Evolutionary conservation across 768 basidiomycete genomes (phyloP), one percentile per base, ranked within the genome.

Genomic region (Brasilioporus rufonigricans): DNA sequence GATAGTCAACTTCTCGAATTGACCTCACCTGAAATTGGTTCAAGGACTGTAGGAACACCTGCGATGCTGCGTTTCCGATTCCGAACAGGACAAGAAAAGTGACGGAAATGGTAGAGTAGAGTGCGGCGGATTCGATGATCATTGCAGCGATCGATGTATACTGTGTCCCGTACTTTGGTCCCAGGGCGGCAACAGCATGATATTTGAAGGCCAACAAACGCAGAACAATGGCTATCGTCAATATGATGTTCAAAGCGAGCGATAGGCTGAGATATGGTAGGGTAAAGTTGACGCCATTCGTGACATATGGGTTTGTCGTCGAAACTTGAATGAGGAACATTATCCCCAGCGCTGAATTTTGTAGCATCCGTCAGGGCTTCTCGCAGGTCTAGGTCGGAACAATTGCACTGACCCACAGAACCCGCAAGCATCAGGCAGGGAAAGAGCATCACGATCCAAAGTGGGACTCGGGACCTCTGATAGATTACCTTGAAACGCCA

Each of bases 81-180:
- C 57, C 59, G 44, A 65, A 75, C 16, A 64, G 44, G 16, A n/a
- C n/a, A n/a, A n/a, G n/a, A n/a, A n/a, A n/a, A n/a, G n/a, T n/a
- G n/a, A n/a, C n/a, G n/a, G n/a, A n/a, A n/a, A n/a, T n/a, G n/a
- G n/a, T n/a, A n/a, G n/a, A n/a, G n/a, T n/a, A n/a, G n/a, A n/a
- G n/a, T n/a, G n/a, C n/a, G n/a, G n/a, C n/a, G n/a, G n/a, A n/a
- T n/a, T n/a, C n/a, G n/a, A n/a, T n/a, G n/a, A 73, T 36, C 61
- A 77, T 73, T 5, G 74, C 62, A 10, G 65, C 65, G 12, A 74
- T 50, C 3, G 64, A 68, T 5, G 69, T 64, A 48, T 76, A 76
- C 16, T 64, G 61, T 9, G 38, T 39, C 7, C 65, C 61, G 26
- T 66, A 51, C 31, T 46, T 51, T 14, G 47, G 24, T n/a, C 72